Base-by-base conservation (phyloP, 352 stramenopile species). In the Phytophthora melonis region DNA sequence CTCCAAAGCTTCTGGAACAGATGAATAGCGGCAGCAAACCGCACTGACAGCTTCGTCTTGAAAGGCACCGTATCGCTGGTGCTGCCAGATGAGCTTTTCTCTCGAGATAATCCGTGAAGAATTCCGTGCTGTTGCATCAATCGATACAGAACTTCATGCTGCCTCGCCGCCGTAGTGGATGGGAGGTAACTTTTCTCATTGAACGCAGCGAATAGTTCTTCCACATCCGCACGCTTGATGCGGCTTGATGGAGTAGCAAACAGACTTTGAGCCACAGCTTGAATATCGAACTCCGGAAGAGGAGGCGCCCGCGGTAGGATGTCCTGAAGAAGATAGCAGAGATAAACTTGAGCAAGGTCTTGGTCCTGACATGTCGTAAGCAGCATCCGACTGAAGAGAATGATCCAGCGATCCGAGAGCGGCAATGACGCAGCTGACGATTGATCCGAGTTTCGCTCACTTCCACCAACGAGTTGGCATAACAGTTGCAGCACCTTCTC, bases 401-500 rank as follows among this genome's bases (percentile, higher is more conserved):
- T 34, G 6, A 74, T 57, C 81, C 81, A 89, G 1, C 68, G 75
- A 55, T 72, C 23, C 2, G 79, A 87, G 27, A 62, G 52, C 3
- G 56, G 4, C 0, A 60, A 11, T 21, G 1, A 21, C 10, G 52
- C 27, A 57, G 56, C 25, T 50, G 9, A 63, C 59, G 21, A 32
- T 2, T 67, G 45, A 6, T 18, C 13, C 32, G 47, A 54, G 6
- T n/a, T 55, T 47, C 9, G 30, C 18, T 62, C 36, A 11, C 10
- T 45, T 45, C 45, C 11, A 6, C n/a, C 21, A 43, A 70, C 62
- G 13, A 86, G 57, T 43, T 68, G 75, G 16, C 72, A 84, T n/a
- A 90, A 58, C 16, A 90, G 43, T 5, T 72, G 56, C 27, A 90
- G 61, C 18, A 87, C 47, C 13, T 83, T 68, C 5, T 30, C 47